Base-by-base conservation (phyloP, 2,329 filamentous ascomycete species). In the Claviceps arundinis region DNA sequence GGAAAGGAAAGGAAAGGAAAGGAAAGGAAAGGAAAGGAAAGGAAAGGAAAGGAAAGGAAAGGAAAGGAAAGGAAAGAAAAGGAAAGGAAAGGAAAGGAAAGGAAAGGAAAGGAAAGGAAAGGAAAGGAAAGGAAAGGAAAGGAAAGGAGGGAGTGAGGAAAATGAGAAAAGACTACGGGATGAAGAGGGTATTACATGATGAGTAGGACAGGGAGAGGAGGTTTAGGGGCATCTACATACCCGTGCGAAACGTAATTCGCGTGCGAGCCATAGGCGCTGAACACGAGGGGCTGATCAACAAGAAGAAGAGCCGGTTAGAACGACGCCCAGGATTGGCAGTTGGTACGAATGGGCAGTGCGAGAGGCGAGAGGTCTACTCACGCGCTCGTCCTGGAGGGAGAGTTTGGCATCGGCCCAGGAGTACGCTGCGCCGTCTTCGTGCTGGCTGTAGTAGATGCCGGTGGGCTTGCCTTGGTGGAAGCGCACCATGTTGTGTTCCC, bases 401-500 rank as follows among this genome's bases (percentile, higher is more conserved):
- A 65, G 16, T 3, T 34, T 30, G 2, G 50, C 24, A 26, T 63
- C 58, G 34, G 58, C 49, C 62, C 64, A 64, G 8, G 51, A 30
- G 45, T 61, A 63, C 0, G 57, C 59, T 6, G 56, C 50, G 3
- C 61, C 62, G 40, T 56, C 59, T 13, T 48, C 47, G 30, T 64
- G 62, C 50, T 64, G 61, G 37, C 62, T 64, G 54, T 60, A 64
- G 45, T 61, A 64, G 7, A 64, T 61, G 0, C 61, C 62, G 0
- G 44, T 49, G 1, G 62, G 62, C 9, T 59, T 56, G 0, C 61
- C 61, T 6, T 58, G 52, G 5, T 34, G 57, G 34, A 66, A 65
- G 0, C 63, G 62, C 2, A 65, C 45, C 62, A 66, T 65, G 51
- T 63, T 66, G 41, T 66, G 61, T 30, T 66, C 63, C 63, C 61